Evolutionary conservation across 768 basidiomycete species (phyloP), one percentile per base, ranked within the genome.

Genomic region (Amanita rubescens): DNA sequence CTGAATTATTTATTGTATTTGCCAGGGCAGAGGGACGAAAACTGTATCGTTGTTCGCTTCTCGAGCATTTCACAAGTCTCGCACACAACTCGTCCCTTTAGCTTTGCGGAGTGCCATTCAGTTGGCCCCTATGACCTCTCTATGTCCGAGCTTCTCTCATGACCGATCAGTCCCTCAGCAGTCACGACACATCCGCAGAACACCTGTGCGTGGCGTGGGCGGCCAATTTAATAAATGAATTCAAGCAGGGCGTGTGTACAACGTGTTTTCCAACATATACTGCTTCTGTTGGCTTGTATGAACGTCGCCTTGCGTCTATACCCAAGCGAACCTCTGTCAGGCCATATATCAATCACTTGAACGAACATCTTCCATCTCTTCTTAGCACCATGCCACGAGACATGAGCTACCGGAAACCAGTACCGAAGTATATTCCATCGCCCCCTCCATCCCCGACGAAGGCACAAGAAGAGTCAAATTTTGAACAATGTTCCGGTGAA

Each of bases 351-450:
- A 50, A 35, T 39, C 19, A 24, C 41, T 49, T 42, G 34, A 38
- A 35, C 47, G n/a, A 24, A 11, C 25, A 24, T 34, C 30, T 19
- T 47, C n/a, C n/a, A n/a, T 34, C 22, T 15, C 47, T 53, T 45
- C 44, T 45, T 27, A 47, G 15, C n/a, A 15, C 10, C 54, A 68
- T 74, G 69, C 67, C 63, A 51, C 71, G 70, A 43, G 66, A 67
- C 60, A 79, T 79, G 77, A 84, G 80, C 65, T 82, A 84, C 65
- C 75, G 85, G 50, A 88, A 88, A 64, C 86, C 86, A 30, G 84
- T 79, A 37, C 86, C 86, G 3, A 67, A 68, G 49, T 86, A 80
- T 66, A 72, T 84, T 41, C 85, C 85, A 32, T 84, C 85, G 11
- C 80, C 84, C 5, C 78, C 81, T 45, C 67, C 75, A 1, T 74